Base-by-base conservation (phyloP, 306 rosid genomes). In the Ziziphus jujuba region DNA sequence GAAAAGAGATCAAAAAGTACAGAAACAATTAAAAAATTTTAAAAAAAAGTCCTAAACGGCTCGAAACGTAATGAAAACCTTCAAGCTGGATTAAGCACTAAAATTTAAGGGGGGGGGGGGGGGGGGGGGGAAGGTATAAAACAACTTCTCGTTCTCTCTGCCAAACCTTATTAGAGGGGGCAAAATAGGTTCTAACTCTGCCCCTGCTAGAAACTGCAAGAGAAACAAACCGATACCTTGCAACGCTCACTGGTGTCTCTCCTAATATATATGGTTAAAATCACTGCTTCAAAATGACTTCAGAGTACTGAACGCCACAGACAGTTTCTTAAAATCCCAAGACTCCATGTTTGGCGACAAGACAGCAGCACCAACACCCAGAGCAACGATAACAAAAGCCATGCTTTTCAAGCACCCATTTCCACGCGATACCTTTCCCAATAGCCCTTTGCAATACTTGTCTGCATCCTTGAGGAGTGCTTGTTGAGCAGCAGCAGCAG, bases 381-480 rank as follows among this genome's bases (percentile, higher is more conserved):
- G 7, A 38, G 84, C 91, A 49, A 87, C 49, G 44, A 71, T 82
- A 5, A 83, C 61, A 24, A 93, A 7, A 67, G 81, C 86, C 87
- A 86, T 59, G 61, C 85, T 71, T 70, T 78, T 72, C 56, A 55
- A 34, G 70, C 93, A 81, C 7, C 96, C 93, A 61, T 74, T 67
- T 54, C 98, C 76, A n/a, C 75, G 85, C 0, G 98, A 84, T 52
- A 77, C 74, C 83, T 79, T 87, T 66, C 83, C 87, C 45, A 81
- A 43, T 59, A 90, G 40, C 51, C 65, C 65, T 81, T 92, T 87
- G 9, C 81, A 67, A 57, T 87, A 86, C 82, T 86, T 90, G 80
- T 92, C 87, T 6, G 91, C 89, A 21, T 90, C 93, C 91, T 90
- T 86, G 72, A 79, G 31, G 68, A 57, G 78, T 52, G 80, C 81